A percentile compares a stretch with the other conserved stretches of the same genome.
phyloP scores from a whole-genome alignment of 129 eudicot genomes.

The Lactuca sativa region DNA sequence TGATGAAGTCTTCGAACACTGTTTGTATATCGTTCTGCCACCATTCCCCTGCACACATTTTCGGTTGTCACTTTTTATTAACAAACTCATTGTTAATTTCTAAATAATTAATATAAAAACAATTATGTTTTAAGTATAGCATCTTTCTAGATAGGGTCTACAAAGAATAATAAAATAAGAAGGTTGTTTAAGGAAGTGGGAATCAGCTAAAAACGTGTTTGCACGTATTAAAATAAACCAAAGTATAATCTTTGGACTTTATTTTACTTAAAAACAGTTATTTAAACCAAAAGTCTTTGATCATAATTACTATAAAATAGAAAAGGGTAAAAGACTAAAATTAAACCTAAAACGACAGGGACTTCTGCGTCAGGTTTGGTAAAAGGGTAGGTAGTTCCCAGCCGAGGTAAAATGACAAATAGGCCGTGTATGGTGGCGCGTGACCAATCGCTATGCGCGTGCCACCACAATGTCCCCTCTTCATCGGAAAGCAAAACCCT shows the following conservation, averaged over 20 bases:
- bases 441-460: constrained; percentile 75
- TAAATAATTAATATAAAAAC: too few species aligned
- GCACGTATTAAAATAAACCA: constrained; percentile 11
- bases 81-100: neutral
- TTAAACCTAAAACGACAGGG: constrained; percentile 52
- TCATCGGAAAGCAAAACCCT: constrained; percentile 47
- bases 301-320: neutral
- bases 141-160: neutral
- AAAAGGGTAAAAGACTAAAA: neutral
- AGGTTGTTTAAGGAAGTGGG: neutral
- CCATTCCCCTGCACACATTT: constrained; percentile 48
- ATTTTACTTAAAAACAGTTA: neutral
- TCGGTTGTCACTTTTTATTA: neutral
- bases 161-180: neutral
- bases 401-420: constrained; percentile 41
- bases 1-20: constrained; percentile 32
- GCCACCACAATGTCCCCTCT: constrained; percentile 76
- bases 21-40: constrained; percentile 47
- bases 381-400: constrained; percentile 49
- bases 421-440: constrained; percentile 59
- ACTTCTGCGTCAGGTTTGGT: constrained; percentile 46
- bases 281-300: neutral
- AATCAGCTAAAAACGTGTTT: constrained; percentile 17
- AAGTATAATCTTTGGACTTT: neutral
- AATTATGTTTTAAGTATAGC: too few species aligned